Conservation (phyloP, 2,329 filamentous ascomycete species). For the Bisporella sp. region DNA sequence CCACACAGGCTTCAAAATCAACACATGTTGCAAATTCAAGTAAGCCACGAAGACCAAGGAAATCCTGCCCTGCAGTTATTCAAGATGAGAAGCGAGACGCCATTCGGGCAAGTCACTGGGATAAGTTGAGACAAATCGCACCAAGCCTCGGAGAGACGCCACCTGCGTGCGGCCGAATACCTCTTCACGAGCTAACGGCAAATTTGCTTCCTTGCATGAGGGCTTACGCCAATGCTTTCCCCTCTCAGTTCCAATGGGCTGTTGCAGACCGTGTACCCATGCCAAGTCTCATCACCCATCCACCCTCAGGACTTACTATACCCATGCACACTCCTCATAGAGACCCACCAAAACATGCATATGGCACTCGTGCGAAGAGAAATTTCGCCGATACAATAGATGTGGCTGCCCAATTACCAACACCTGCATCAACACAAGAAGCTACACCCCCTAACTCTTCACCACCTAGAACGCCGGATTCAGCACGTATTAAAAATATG, state of each 20-base stretch:
- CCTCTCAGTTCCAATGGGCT: neutral
- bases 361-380: slow-evolving; percentile 4
- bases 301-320: slow-evolving; percentile 8
- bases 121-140: slow-evolving; percentile 6
- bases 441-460: slow-evolving; percentile 2
- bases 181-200: neutral
- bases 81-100: neutral
- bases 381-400: slow-evolving; percentile 6
- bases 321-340: slow-evolving; percentile 6
- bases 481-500: slow-evolving; percentile 18
- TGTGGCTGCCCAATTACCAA: slow-evolving; percentile 5
- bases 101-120: slow-evolving; percentile 5
- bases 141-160: slow-evolving; percentile 1
- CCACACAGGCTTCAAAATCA: too few relatives aligned
- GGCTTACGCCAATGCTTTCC: neutral
- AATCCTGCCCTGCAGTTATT: slow-evolving; percentile 4
- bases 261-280: neutral
- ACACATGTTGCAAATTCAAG: neutral
- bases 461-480: slow-evolving; percentile 9
- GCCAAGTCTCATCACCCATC: slow-evolving; percentile 12
- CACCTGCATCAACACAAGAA: slow-evolving; percentile 3
- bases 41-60: slow-evolving; percentile 5
- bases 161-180: neutral
- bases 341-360: slow-evolving; percentile 1
- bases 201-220: neutral